Percentiles rank a stretch among this genome's conserved stretches.
Conservation (phyloP, 345 rosid species). For the Eucalyptus melliodora region DNA sequence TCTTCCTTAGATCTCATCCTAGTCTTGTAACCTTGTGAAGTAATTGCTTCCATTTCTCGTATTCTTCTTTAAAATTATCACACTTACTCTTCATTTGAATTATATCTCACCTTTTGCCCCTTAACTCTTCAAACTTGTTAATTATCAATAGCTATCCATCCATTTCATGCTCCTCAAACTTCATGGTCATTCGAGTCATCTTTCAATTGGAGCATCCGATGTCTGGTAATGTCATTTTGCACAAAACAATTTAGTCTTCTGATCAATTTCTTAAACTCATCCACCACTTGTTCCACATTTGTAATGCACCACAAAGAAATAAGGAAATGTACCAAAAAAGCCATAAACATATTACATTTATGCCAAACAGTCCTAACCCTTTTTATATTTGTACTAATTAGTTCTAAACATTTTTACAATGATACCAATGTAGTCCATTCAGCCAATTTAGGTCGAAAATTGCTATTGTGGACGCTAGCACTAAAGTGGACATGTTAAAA, state of each 20-base stretch:
- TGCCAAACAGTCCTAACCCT: too few species aligned
- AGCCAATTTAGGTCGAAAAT: rapidly evolving
- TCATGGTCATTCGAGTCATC: not conserved
- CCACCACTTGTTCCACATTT: not conserved
- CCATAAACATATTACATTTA: rapidly evolving
- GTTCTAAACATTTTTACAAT: too few species aligned
- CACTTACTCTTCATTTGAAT: not conserved
- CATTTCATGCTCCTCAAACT: not conserved
- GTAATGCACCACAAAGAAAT: not conserved
- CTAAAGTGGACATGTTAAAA: too few species aligned
- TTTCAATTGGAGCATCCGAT: not conserved
- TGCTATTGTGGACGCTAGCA: too few species aligned
- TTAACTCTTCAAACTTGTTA: not conserved
- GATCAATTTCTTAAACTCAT: not conserved
- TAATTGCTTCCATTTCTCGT: not conserved
- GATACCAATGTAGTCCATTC: too few species aligned
- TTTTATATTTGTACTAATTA: too few species aligned
- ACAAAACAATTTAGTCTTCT: not conserved
- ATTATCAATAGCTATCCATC: not conserved
- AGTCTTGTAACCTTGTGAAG: not conserved
- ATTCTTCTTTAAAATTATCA: not conserved
- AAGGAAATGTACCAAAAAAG: too few species aligned
- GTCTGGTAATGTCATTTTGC: not conserved
- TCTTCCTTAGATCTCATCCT: not conserved
- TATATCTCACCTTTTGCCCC: not conserved